These are phyloP conservation scores for Phallus indusiatus DNA, from an alignment of 768 basidiomycete genomes.

Conservation along the genomic window DNA sequence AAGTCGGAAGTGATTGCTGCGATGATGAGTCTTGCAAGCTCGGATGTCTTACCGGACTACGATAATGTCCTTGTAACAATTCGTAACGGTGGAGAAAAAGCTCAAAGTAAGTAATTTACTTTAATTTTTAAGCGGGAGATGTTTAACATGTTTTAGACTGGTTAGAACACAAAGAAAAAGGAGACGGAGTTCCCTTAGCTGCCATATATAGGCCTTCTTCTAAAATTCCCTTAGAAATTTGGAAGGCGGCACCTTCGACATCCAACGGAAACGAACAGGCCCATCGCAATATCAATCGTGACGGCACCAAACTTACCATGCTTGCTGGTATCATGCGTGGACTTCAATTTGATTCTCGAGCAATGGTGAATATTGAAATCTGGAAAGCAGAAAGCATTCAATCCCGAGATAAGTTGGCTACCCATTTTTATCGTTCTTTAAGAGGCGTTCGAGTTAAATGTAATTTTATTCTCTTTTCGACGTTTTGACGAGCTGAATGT, in stretches of 20 bases:
- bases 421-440: not conserved
- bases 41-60: slow-evolving; percentile 12
- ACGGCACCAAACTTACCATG: slow-evolving; percentile 19
- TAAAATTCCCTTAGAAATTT: slow-evolving; percentile 20
- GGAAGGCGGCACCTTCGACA: slow-evolving; percentile 18
- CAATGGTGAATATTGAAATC: not conserved
- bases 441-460: not conserved
- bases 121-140: not conserved
- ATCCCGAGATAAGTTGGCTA: not conserved
- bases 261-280: slow-evolving; percentile 20
- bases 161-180: slow-evolving; percentile 18
- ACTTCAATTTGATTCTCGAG: not conserved
- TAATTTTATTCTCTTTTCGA: not conserved
- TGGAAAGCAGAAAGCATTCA: not conserved
- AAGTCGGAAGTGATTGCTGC: slow-evolving; percentile 6
- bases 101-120: slow-evolving; percentile 12
- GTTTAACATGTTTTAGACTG: slow-evolving; percentile 14
- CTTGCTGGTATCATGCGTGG: slow-evolving; percentile 20
- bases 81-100: slow-evolving; percentile 15
- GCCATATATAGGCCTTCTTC: slow-evolving; percentile 19
- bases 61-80: slow-evolving; percentile 12
- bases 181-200: slow-evolving; percentile 15
- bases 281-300: slow-evolving; percentile 19
- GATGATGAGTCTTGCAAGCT: slow-evolving; percentile 19
- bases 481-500: not conserved